Conservation (phyloP, 2,329 filamentous ascomycete genomes). For the Penicillium sp. region DNA sequence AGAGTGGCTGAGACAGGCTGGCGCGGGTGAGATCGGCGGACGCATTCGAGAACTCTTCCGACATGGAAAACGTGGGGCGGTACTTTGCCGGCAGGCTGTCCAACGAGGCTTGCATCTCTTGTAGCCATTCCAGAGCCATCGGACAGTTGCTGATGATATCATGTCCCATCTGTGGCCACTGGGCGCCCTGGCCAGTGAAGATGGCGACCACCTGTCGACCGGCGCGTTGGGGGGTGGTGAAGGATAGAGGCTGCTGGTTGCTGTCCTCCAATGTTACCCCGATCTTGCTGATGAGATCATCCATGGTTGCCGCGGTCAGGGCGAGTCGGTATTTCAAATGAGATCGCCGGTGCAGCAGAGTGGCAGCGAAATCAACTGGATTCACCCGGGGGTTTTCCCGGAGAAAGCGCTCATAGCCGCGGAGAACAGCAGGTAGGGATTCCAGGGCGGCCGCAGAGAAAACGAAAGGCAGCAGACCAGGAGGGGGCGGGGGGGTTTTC, state of each 20-base stretch:
- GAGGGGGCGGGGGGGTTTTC: not conserved
- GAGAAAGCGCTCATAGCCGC: not conserved
- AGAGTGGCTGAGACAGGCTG: too few species aligned
- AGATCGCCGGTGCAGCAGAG: conserved; percentile 1
- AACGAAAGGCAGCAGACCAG: conserved; percentile 6
- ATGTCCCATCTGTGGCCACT: too few species aligned
- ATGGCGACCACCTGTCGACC: conserved; percentile 8
- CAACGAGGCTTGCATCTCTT: too few species aligned
- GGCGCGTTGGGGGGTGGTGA: not conserved
- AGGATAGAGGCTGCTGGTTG: too few species aligned
- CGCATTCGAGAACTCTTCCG: too few species aligned
- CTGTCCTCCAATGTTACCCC: not conserved
- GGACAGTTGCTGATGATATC: too few species aligned
- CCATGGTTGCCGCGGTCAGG: not conserved
- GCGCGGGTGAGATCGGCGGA: too few species aligned
- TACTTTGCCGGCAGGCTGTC: too few species aligned
- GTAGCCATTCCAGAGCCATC: too few species aligned
- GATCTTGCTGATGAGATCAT: conserved; percentile 1
- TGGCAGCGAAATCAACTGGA: not conserved
- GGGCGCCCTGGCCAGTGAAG: too few species aligned
- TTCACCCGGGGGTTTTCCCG: not conserved
- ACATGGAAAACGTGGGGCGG: too few species aligned
- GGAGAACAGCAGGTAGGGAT: not conserved
- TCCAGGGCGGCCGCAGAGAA: conserved; percentile 17
- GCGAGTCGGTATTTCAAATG: not conserved